phyloP scores from a whole-genome alignment of 331 rosid genomes.

The Acacia pycnantha region DNA sequence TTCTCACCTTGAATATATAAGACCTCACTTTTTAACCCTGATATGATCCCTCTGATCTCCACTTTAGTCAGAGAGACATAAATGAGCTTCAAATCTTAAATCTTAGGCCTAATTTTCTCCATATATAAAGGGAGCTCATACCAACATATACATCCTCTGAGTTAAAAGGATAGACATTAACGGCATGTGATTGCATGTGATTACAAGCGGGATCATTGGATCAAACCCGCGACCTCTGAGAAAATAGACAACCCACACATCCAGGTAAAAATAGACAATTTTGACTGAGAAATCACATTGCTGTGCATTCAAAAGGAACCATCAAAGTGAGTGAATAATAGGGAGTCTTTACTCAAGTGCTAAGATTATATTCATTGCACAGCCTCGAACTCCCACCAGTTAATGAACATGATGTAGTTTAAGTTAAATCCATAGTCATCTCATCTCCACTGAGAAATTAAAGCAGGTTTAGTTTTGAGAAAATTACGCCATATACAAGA shows the following conservation, averaged over 20 bases:
- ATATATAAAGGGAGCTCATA: too few relatives aligned
- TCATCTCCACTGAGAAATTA: neutral
- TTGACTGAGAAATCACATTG: slow-evolving; percentile 32
- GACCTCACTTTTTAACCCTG: too few relatives aligned
- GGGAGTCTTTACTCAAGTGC: slow-evolving; percentile 9
- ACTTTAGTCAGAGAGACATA: too few relatives aligned
- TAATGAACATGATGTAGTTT: neutral
- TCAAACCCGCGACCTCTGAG: too few relatives aligned
- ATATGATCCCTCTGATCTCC: too few relatives aligned
- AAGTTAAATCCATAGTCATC: neutral
- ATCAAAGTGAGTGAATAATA: slow-evolving; percentile 31
- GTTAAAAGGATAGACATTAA: too few relatives aligned
- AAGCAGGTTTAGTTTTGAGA: neutral
- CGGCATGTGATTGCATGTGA: accelerated
- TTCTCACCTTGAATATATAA: too few relatives aligned
- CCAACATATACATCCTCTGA: too few relatives aligned
- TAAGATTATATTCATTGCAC: neutral
- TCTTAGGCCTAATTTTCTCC: too few relatives aligned
- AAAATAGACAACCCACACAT: too few relatives aligned
- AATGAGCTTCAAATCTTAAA: too few relatives aligned
- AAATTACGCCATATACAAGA: neutral
- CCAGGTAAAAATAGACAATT: slow-evolving; percentile 16
- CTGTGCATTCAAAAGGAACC: slow-evolving; percentile 27
- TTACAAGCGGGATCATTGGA: too few relatives aligned
- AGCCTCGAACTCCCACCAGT: neutral